Base-by-base conservation (phyloP, 352 stramenopile species). In the Globisporangium recalcitrans region DNA sequence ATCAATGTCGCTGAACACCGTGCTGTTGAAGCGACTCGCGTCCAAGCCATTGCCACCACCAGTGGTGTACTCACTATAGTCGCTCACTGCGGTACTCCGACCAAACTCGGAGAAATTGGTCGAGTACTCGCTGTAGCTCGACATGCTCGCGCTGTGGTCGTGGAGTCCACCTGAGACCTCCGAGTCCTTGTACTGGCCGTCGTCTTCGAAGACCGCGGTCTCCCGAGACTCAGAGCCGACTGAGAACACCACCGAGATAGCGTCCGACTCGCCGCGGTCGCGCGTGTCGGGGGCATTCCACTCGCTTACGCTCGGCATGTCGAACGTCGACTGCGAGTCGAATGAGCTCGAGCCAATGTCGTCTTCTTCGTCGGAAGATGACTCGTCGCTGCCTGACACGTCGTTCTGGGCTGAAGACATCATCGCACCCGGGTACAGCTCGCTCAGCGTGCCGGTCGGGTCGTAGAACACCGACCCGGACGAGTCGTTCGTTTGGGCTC, bases 311-410 rank as follows among this genome's bases (percentile, higher is more conserved):
- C 66, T 46, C 9, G 73, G 69, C 73, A 80, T 79, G 62, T 80
- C 71, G 6, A 71, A 60, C 8, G 75, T 58, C 48, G 71, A 80
- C n/a, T 65, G 49, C 5, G 59, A 65, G 16, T 59, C 59, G 14
- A 65, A 65, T 14, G 59, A 65, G 36, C 48, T 48, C 47, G 22
- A 53, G 49, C 52, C 38, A 42, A 36, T 51, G 22, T 51, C 36
- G 49, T 84, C 75, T 27, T 74, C 69, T 26, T 80, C 71, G 47
- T 80, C 74, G 52, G 66, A 76, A 24, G 79, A 71, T n/a, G 53
- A 55, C 9, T 60, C 58, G 6, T 71, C 66, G 1, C 53, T 72
- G n/a, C 70, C 73, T 6, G 24, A 40, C 10, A 76, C 64, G 32
- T 84, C 68, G 54, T 79, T 80, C 32, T 64, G 59, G 2, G 52